Percentiles rank a stretch among this genome's conserved stretches.
phyloP scores from a whole-genome alignment of 2,329 filamentous ascomycete species.

The Monosporascus sp. region DNA sequence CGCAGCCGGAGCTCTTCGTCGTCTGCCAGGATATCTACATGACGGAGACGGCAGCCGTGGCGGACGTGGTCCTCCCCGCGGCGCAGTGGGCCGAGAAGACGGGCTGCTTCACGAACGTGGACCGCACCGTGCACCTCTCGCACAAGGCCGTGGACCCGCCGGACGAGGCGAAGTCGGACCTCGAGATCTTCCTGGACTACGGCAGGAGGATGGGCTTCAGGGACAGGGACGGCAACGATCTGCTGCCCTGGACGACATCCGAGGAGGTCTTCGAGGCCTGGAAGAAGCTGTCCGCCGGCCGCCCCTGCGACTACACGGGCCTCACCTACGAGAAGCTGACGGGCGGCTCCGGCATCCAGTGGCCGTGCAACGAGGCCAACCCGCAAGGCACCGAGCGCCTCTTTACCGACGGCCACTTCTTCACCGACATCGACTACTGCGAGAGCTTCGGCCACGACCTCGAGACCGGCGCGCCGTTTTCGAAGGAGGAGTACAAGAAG shows the following conservation, averaged over 20 bases:
- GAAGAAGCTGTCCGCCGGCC: conserved; percentile 27
- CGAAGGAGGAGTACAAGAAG: conserved; percentile 23
- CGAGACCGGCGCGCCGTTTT: conserved; percentile 29
- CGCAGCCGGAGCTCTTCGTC: conserved; percentile 27
- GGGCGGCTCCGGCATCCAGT: conserved; percentile 31
- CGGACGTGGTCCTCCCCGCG: conserved; percentile 32
- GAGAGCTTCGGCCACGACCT: conserved; percentile 33
- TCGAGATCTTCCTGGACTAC: conserved; percentile 32
- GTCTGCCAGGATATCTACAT: conserved; percentile 32
- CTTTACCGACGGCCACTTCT: conserved; percentile 28
- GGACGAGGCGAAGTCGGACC: conserved; percentile 28
- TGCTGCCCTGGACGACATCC: conserved; percentile 23
- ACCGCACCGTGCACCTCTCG: conserved; percentile 32
- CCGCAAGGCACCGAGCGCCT: conserved; percentile 29
- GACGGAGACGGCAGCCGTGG: conserved; percentile 30
- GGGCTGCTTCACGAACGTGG: conserved; percentile 33
- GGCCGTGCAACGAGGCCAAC: conserved; percentile 29
- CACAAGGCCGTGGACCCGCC: conserved; percentile 33
- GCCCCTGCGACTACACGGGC: conserved; percentile 30
- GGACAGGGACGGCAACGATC: conserved; percentile 26
- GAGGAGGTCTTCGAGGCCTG: conserved; percentile 32
- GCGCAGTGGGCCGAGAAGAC: conserved; percentile 34
- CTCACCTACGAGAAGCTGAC: conserved; percentile 29
- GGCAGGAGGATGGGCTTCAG: conserved; percentile 28
- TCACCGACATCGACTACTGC: conserved; percentile 30